Evolutionary conservation across 495 filamentous ascomycete genomes (phyloP).

Genomic region (Annulohypoxylon nitens): DNA sequence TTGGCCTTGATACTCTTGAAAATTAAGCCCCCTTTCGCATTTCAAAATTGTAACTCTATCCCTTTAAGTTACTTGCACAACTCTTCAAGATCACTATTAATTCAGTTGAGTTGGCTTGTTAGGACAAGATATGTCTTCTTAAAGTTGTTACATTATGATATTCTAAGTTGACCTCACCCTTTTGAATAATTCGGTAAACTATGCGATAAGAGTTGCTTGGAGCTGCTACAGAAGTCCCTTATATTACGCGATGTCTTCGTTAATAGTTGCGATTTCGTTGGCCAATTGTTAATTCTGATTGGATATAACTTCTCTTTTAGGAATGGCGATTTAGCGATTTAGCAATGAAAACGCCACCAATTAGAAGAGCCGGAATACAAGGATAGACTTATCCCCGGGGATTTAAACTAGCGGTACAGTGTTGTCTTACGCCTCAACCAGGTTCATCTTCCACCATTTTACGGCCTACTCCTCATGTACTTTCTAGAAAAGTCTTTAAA

Average conservation of each 20-base stretch:
- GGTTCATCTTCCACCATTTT: not conserved
- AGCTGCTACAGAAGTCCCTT: not conserved
- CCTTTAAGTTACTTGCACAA: not conserved
- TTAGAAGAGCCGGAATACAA: not conserved
- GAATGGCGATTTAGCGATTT: not conserved
- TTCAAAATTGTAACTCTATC: not conserved
- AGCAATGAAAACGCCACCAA: not conserved
- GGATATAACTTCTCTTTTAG: not conserved
- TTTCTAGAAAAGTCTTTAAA: slow-evolving; percentile 32
- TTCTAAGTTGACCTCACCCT: no score
- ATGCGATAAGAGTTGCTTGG: slow-evolving; percentile 2
- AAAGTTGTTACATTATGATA: no score
- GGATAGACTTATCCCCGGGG: not conserved
- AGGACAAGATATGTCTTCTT: not conserved
- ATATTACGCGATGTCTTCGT: slow-evolving; percentile 20
- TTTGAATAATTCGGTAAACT: not conserved
- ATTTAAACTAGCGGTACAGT: not conserved
- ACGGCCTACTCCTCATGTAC: not conserved
- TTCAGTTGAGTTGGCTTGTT: not conserved
- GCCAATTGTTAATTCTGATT: slow-evolving; percentile 16
- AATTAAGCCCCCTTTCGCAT: not conserved
- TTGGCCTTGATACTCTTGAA: not conserved
- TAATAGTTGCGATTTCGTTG: slow-evolving; percentile 1
- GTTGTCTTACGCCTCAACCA: slow-evolving; percentile 1
- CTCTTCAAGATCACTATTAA: not conserved